Percentiles rank a stretch among this genome's conserved stretches.
Conservation (phyloP, 1,139 yeast genomes). For the Yamadazyma songkhlaensis region DNA sequence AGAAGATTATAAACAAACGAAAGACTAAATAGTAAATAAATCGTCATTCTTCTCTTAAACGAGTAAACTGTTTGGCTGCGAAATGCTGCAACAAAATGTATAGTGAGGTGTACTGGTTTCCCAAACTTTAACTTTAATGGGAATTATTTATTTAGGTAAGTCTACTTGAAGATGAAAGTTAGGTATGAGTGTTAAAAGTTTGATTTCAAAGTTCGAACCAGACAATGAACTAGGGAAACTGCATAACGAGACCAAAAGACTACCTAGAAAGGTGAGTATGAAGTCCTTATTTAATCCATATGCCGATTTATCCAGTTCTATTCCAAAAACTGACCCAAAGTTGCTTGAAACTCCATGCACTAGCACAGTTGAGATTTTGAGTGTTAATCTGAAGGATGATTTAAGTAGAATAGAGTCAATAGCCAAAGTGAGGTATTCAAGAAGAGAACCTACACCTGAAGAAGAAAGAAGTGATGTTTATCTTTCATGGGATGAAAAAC, state of each 20-base stretch:
- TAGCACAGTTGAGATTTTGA: slow-evolving; percentile 1
- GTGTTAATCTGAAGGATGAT: neutral
- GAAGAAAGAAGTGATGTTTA: too few relatives aligned
- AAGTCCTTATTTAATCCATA: slow-evolving; percentile 3
- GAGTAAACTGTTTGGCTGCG: too few relatives aligned
- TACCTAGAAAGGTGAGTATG: neutral
- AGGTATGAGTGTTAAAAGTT: slow-evolving; percentile 4
- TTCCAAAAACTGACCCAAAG: slow-evolving; percentile 2
- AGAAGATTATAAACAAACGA: slow-evolving; percentile 64
- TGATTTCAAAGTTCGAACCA: slow-evolving; percentile 4
- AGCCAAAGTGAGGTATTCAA: too few relatives aligned
- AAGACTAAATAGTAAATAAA: slow-evolving; percentile 20
- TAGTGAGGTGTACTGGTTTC: too few relatives aligned
- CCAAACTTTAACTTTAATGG: too few relatives aligned
- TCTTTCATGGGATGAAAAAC: too few relatives aligned
- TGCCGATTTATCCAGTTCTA: slow-evolving; percentile 3
- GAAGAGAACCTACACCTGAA: too few relatives aligned
- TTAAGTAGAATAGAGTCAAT: neutral
- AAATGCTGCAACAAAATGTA: too few relatives aligned
- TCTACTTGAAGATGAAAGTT: neutral
- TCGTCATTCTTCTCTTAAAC: too few relatives aligned
- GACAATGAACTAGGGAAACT: neutral
- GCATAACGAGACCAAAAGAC: too few relatives aligned
- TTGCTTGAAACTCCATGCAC: neutral
- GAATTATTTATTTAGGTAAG: too few relatives aligned